A percentile compares a stretch with the other conserved stretches of the same genome.
Conservation (phyloP, 306 rosid species). For the Inga leiocalycina region DNA sequence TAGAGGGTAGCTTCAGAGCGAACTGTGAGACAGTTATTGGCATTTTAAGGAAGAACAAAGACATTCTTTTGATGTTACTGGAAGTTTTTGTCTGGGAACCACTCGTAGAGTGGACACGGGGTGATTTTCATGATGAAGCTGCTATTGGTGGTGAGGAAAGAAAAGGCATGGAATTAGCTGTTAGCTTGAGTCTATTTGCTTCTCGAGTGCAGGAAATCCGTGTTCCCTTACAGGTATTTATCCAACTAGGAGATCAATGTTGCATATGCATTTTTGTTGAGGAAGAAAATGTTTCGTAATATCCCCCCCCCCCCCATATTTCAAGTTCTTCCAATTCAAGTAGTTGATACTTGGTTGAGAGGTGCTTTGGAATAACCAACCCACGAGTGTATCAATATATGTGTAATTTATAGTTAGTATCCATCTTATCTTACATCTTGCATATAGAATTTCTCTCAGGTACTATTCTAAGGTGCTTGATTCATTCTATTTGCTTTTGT, state of each 20-base stretch:
- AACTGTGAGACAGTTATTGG: conserved; percentile 85
- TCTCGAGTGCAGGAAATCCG: conserved; percentile 98
- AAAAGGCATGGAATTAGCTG: conserved; percentile 99
- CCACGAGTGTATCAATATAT: conserved; percentile 22
- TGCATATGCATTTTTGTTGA: conserved; percentile 16
- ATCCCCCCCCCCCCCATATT: background rate
- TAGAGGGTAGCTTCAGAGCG: conserved; percentile 93
- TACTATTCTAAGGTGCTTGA: conserved; percentile 31
- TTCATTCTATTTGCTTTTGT: conserved; percentile 12
- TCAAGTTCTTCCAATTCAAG: conserved; percentile 8
- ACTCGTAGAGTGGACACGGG: conserved; percentile 95
- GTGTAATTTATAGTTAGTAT: conserved; percentile 18
- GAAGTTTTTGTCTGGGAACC: conserved; percentile 99
- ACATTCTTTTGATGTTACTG: conserved; percentile 82
- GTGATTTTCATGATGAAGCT: conserved; percentile 96
- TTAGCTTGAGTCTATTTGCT: conserved; percentile 95
- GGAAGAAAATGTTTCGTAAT: conserved; percentile 28
- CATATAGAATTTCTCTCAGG: background rate
- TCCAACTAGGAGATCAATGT: conserved; percentile 23
- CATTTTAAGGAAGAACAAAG: conserved; percentile 85
- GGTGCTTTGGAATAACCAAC: background rate
- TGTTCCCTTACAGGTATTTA: conserved; percentile 86
- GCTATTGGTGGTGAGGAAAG: conserved; percentile 99
- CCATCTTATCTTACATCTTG: conserved; percentile 23
- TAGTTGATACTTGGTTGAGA: conserved; percentile 16